A percentile compares a stretch with the other conserved stretches of the same genome.
phyloP scores from a whole-genome alignment of 139 green algal species.

The Haematococcus sp. region DNA sequence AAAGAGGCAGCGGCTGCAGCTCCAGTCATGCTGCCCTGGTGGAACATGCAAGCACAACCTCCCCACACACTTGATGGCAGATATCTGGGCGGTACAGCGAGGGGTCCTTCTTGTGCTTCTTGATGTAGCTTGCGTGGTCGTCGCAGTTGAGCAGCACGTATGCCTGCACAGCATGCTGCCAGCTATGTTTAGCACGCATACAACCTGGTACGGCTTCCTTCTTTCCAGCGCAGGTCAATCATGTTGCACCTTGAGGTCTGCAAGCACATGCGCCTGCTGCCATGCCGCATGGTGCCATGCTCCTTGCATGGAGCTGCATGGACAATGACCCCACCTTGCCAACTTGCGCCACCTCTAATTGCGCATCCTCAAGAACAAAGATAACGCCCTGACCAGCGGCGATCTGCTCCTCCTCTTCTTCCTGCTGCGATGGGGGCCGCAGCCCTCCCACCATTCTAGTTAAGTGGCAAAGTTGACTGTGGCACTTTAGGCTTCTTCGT shows the following conservation, averaged over 20 bases:
- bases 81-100: conserved; percentile 92
- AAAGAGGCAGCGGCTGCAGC: no score
- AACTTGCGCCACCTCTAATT: conserved; percentile 90
- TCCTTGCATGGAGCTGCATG: neutral
- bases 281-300: neutral
- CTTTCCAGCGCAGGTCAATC: neutral
- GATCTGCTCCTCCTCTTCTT: conserved; percentile 38
- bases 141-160: conserved; percentile 95
- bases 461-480: no score
- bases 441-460: conserved; percentile 54
- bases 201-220: neutral
- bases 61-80: conserved; percentile 77
- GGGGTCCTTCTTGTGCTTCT: conserved; percentile 84
- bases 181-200: no score
- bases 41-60: no score
- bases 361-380: conserved; percentile 92
- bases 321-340: conserved; percentile 68
- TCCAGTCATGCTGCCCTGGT: no score
- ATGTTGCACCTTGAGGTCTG: neutral
- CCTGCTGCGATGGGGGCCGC: conserved; percentile 48
- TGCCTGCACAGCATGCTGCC: conserved; percentile 37
- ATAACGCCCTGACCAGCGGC: conserved; percentile 61
- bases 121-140: conserved; percentile 90
- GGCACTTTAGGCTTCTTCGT: no score
- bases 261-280: neutral